Conservation (phyloP, 768 basidiomycete genomes). For the Phlebiopsis flavidoalba region DNA sequence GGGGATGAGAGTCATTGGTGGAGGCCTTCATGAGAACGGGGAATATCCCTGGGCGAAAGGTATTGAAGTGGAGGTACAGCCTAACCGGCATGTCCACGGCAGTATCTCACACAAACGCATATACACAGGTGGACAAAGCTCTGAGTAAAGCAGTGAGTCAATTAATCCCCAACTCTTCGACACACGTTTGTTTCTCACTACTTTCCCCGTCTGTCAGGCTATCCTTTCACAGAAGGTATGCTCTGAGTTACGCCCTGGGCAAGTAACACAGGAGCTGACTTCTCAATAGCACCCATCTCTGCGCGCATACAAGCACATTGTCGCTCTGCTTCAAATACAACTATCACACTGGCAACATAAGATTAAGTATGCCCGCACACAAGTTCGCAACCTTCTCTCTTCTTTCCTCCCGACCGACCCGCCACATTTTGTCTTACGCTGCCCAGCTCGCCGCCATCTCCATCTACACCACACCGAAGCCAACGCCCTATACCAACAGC, state of each 20-base stretch:
- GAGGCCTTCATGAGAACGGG: conserved; percentile 34
- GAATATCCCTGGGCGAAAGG: conserved; percentile 43
- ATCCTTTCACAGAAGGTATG: conserved; percentile 56
- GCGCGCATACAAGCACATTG: conserved; percentile 50
- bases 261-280: not conserved
- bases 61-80: conserved; percentile 50
- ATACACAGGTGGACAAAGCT: conserved; percentile 50
- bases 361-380: conserved; percentile 53
- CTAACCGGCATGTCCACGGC: too few species aligned
- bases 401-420: conserved; percentile 44
- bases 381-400: conserved; percentile 48
- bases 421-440: conserved; percentile 46
- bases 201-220: conserved; percentile 9
- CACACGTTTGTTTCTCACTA: not conserved
- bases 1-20: conserved; percentile 52
- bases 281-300: conserved; percentile 56
- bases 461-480: conserved; percentile 33
- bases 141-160: conserved; percentile 63
- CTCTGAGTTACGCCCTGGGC: not conserved
- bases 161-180: not conserved
- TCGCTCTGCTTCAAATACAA: conserved; percentile 59
- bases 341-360: conserved; percentile 49
- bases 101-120: not conserved
- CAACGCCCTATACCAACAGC: conserved; percentile 11
- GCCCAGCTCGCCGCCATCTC: conserved; percentile 54